A percentile compares a stretch with the other conserved stretches of the same genome.
Evolutionary conservation across 441 rosid genomes (phyloP).

Genomic region (Gossypium gossypioides): DNA sequence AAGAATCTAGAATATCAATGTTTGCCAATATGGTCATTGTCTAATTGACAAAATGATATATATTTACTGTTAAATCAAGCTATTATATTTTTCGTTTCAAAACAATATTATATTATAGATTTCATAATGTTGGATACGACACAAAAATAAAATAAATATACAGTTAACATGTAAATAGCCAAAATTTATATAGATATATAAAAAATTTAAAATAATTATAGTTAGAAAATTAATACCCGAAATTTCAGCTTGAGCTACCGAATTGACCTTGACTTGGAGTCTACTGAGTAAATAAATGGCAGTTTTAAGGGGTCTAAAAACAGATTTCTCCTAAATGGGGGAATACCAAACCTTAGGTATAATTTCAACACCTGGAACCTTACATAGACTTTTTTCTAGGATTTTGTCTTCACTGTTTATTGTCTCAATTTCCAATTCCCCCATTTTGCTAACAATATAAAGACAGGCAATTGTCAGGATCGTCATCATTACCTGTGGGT

Average conservation of each 20-base stretch:
- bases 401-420: background rate
- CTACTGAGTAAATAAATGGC: background rate
- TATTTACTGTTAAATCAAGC: no score
- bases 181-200: background rate
- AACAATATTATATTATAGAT: no score
- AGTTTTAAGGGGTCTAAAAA: conserved; percentile 7
- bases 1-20: no score
- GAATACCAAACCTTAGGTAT: conserved; percentile 16
- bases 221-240: background rate
- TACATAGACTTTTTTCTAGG: background rate
- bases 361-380: conserved; percentile 12
- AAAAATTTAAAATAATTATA: background rate
- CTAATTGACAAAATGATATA: no score
- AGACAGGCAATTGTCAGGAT: background rate
- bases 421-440: background rate
- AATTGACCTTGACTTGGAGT: background rate
- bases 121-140: no score
- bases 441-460: background rate
- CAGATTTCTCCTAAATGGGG: background rate
- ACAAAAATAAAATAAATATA: background rate
- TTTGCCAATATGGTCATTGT: no score
- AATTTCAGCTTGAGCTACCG: background rate
- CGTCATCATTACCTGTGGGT: background rate
- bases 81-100: no score
- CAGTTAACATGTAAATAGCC: background rate